Base-by-base conservation (phyloP, 768 basidiomycete species). In the Leccinum arenicola region DNA sequence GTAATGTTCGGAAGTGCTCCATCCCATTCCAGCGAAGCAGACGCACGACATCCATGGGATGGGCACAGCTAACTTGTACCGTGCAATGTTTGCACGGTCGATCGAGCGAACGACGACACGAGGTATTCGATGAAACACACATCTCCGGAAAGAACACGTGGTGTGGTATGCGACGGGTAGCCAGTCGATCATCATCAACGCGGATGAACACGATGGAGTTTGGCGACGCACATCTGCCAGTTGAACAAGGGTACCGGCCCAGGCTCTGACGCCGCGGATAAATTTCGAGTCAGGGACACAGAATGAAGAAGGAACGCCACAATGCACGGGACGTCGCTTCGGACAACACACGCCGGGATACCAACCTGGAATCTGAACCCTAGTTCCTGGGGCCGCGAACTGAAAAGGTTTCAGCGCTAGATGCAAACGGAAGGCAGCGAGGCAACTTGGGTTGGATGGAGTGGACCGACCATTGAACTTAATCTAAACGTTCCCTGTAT, bases 221-320 rank as follows among this genome's bases (percentile, higher is more conserved):
- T 54, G 14, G 48, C 55, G 63, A 50, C 50, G 25, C 58, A 45
- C 21, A 15, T 53, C 36, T 29, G 45, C 23, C 29, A 40, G 43
- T 54, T 31, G 54, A 45, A 50, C 50, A 54, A 51, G n/a, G 33
- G 51, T 38, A 25, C 2, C 12, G 14, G 33, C 14, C 50, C n/a
- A 62, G 49, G 36, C 52, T 52, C 33, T 62, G 49, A 29, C 50
- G 7, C 62, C 52, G 62, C 62, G 62, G 62, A 59, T 31, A 35
- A 36, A 36, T 15, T 15, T 40, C 40, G 56, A 36, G 8, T 56
- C 36, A 14, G 14, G 43, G 43, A 19, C 19, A 45, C 6, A 31
- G 33, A 17, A 49, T 48, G 38, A 43, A 19, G 47, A 65, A 53
- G 49, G 53, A 57, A 53, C 54, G 58, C 54, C 58, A 63, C 54